phyloP scores from a whole-genome alignment of 257 asterid genomes.

The Solanum verrucosum region DNA sequence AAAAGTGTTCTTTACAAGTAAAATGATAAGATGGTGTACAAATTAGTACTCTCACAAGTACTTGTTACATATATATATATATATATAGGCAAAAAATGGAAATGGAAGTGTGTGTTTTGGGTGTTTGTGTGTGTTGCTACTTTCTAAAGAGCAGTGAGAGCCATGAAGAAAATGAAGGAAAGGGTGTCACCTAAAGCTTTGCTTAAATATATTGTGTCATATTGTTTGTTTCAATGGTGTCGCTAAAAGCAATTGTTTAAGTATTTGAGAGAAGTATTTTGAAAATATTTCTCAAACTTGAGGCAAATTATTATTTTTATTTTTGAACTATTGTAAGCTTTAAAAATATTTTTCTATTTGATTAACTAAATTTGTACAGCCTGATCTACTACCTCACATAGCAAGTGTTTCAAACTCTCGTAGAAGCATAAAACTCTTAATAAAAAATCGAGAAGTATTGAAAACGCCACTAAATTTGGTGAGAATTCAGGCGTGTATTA shows the following conservation, averaged over 20 bases:
- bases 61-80: not conserved
- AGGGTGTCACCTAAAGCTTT: constrained; percentile 15
- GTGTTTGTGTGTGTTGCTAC: not conserved
- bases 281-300: no score
- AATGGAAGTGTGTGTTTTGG: not conserved
- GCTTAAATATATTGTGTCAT: not conserved
- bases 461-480: fast-evolving
- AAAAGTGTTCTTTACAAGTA: not conserved
- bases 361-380: no score
- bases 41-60: not conserved
- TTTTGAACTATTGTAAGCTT: no score
- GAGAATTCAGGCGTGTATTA: not conserved
- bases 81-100: not conserved
- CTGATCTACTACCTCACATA: fast-evolving
- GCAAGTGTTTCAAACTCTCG: no score
- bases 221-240: not conserved
- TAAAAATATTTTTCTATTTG: no score
- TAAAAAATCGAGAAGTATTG: fast-evolving
- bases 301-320: no score
- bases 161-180: constrained; percentile 14
- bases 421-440: not conserved
- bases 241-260: not conserved
- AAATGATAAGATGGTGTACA: not conserved
- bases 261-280: not conserved
- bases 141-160: constrained; percentile 23